phyloP scores from a whole-genome alignment of 2,329 filamentous ascomycete genomes.

The Lecanicillium sp. region DNA sequence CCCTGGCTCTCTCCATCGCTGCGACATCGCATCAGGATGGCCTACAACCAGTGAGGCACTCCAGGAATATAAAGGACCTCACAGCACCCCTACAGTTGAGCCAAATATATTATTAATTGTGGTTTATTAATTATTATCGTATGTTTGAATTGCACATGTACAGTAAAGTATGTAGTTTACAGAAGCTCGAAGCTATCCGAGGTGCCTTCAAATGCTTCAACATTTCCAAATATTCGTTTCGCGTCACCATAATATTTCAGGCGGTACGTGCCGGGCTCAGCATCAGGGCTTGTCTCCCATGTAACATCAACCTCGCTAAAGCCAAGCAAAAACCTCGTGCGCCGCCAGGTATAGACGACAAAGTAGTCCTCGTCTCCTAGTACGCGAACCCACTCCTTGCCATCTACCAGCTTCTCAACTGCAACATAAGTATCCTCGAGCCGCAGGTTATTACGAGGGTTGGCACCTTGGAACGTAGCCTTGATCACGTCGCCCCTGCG shows the following conservation, averaged over 20 bases:
- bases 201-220: conserved; percentile 61
- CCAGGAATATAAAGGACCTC: too few species aligned
- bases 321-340: conserved; percentile 60
- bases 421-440: conserved; percentile 71
- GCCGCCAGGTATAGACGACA: conserved; percentile 71
- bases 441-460: conserved; percentile 80
- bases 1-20: too few species aligned
- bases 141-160: too few species aligned
- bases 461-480: conserved; percentile 74
- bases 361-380: conserved; percentile 77
- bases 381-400: conserved; percentile 53
- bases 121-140: too few species aligned
- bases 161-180: too few species aligned
- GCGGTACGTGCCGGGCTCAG: conserved; percentile 62
- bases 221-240: conserved; percentile 54
- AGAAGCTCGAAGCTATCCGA: conserved; percentile 51
- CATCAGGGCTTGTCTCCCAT: conserved; percentile 57
- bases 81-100: too few species aligned
- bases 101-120: too few species aligned
- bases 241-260: conserved; percentile 79
- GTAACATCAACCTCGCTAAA: conserved; percentile 70
- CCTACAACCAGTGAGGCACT: too few species aligned
- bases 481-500: conserved; percentile 52
- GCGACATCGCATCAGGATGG: too few species aligned
- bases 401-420: conserved; percentile 53